Percentiles rank a stretch among this genome's conserved stretches.
Evolutionary conservation across 305 asterid species (phyloP).

Genomic region (Solanum chacoense): DNA sequence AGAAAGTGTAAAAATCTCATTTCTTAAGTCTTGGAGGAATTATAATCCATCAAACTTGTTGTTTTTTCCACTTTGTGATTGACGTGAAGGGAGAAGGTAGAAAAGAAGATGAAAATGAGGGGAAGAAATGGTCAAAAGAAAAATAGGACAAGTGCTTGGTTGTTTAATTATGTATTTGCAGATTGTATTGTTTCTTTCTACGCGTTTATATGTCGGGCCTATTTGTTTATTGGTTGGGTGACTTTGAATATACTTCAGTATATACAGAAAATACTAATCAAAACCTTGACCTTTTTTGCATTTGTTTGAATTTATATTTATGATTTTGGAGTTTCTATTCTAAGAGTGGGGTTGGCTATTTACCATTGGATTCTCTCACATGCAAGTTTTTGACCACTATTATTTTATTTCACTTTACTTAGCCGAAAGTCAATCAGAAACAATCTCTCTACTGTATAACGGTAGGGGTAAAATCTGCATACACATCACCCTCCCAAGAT

Average conservation of each 20-base stretch:
- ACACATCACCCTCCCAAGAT: background rate
- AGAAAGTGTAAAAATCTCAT: conserved; percentile 7
- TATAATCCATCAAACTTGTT: background rate
- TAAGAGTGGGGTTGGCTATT: background rate
- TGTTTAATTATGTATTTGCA: background rate
- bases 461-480: background rate
- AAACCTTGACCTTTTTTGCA: background rate
- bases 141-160: background rate
- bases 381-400: background rate
- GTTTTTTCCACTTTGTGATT: background rate
- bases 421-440: too few species aligned
- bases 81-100: background rate
- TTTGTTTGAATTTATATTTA: background rate
- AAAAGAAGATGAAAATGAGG: background rate
- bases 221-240: background rate
- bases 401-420: background rate
- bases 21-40: background rate
- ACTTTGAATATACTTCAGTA: background rate
- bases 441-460: too few species aligned
- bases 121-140: background rate
- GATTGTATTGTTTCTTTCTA: background rate
- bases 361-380: background rate
- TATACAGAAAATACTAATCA: background rate
- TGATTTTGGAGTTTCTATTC: background rate
- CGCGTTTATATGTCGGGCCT: conserved; percentile 1